Percentiles rank a stretch among this genome's conserved stretches.
These are phyloP conservation scores for Hericium coralloides DNA, from an alignment of 768 basidiomycete genomes.

Conservation along the genomic window DNA sequence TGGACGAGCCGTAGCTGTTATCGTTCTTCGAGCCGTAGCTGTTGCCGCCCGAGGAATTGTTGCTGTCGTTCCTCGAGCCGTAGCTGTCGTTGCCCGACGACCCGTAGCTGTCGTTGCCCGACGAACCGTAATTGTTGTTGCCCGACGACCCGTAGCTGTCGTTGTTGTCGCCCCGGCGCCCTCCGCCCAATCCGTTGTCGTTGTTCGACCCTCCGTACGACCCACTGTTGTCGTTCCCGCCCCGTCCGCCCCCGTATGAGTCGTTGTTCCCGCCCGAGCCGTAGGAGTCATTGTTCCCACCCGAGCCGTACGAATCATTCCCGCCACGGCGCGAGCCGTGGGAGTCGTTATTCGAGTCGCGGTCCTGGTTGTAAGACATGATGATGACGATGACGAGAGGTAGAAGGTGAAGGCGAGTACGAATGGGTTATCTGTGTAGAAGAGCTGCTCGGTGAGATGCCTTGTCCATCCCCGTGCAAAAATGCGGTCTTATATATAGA, in stretches of 20 bases:
- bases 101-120: constrained; percentile 19
- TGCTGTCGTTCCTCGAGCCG: constrained; percentile 2
- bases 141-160: neutral
- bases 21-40: constrained; percentile 3
- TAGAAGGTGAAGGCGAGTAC: neutral
- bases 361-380: neutral
- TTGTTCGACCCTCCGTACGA: neutral
- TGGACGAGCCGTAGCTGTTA: neutral
- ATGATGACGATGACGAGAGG: neutral
- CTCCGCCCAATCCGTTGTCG: neutral
- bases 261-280: constrained; percentile 3
- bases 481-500: no score
- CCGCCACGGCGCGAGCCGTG: no score
- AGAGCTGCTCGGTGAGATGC: no score
- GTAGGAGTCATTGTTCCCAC: neutral
- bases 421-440: neutral
- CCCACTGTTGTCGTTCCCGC: constrained; percentile 1
- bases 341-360: neutral
- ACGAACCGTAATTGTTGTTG: constrained; percentile 16
- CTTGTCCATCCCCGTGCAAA: no score
- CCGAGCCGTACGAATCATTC: neutral
- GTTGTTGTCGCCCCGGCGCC: neutral
- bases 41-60: constrained; percentile 5
- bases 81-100: constrained; percentile 13
- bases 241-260: constrained; percentile 2